These are phyloP conservation scores for Populus davidiana DNA, from an alignment of 345 rosid genomes.

Conservation along the genomic window DNA sequence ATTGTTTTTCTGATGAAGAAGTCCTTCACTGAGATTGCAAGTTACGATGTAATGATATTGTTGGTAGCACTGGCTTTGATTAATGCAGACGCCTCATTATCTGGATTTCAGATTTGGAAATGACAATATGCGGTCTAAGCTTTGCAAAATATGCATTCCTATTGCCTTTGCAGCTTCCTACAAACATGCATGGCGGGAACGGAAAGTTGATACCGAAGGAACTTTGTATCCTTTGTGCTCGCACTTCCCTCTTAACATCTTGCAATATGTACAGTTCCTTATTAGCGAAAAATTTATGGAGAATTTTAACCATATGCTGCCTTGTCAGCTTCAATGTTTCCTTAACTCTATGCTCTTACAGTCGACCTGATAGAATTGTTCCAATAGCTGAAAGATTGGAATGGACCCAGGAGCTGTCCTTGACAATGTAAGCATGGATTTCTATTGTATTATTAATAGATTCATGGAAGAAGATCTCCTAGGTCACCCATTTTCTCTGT, in stretches of 20 bases:
- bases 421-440: slow-evolving; percentile 58
- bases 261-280: not conserved
- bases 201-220: slow-evolving; percentile 89
- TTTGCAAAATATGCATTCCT: not conserved
- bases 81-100: not conserved
- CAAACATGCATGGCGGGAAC: slow-evolving; percentile 82
- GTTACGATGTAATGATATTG: not conserved
- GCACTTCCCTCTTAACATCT: not conserved
- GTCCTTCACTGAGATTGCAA: not conserved
- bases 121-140: not conserved
- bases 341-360: slow-evolving; percentile 36
- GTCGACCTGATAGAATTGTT: slow-evolving; percentile 85
- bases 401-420: slow-evolving; percentile 97
- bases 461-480: not conserved
- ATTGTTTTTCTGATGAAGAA: not conserved
- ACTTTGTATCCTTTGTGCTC: slow-evolving; percentile 66
- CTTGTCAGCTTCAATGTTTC: slow-evolving; percentile 12
- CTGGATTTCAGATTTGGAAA: not conserved
- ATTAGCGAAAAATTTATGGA: not conserved
- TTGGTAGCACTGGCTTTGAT: not conserved
- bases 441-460: not conserved
- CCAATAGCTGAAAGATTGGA: slow-evolving; percentile 96
- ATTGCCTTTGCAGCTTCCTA: slow-evolving; percentile 60
- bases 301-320: not conserved
- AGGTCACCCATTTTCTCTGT: slow-evolving; percentile 18